These are phyloP conservation scores for Deuterostichococcus epilithicus DNA, from an alignment of 139 green algal genomes.

Conservation along the genomic window DNA sequence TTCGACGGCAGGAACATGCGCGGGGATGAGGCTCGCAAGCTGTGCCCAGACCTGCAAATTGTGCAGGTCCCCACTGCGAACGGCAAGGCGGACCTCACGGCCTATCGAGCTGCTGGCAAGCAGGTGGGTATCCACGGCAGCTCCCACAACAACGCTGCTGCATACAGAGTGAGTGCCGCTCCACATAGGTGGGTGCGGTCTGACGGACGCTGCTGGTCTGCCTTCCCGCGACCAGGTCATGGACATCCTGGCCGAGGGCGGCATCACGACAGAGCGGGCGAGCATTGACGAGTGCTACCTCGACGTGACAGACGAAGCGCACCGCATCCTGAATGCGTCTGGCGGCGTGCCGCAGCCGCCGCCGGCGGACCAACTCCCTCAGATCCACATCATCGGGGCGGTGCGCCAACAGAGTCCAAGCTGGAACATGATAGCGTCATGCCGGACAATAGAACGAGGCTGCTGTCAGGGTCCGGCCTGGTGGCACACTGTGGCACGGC, in stretches of 20 bases:
- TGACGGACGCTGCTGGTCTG: too few relatives aligned
- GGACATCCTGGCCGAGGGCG: conserved; percentile 34
- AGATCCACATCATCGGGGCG: background rate
- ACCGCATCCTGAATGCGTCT: conserved; percentile 27
- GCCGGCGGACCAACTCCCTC: background rate
- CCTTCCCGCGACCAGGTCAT: conserved; percentile 52
- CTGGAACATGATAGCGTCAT: too few relatives aligned
- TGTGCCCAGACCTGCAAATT: conserved; percentile 64
- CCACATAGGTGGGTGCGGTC: background rate
- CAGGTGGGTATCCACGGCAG: conserved; percentile 9
- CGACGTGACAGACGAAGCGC: conserved; percentile 63
- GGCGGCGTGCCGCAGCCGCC: conserved; percentile 24
- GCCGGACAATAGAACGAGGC: too few relatives aligned
- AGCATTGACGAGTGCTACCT: conserved; percentile 84
- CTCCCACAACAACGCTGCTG: too few relatives aligned
- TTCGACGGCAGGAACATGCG: conserved; percentile 55
- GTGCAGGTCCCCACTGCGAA: conserved; percentile 77
- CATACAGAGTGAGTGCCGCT: too few relatives aligned
- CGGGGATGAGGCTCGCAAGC: conserved; percentile 50
- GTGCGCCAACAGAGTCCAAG: too few relatives aligned
- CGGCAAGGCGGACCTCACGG: conserved; percentile 78
- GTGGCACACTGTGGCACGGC: too few relatives aligned
- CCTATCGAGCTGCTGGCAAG: conserved; percentile 50
- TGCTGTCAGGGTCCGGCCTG: too few relatives aligned
- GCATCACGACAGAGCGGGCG: conserved; percentile 55